A percentile compares a stretch with the other conserved stretches of the same genome.
Conservation (phyloP, 2,329 filamentous ascomycete species). For the Diaporthe sp. region DNA sequence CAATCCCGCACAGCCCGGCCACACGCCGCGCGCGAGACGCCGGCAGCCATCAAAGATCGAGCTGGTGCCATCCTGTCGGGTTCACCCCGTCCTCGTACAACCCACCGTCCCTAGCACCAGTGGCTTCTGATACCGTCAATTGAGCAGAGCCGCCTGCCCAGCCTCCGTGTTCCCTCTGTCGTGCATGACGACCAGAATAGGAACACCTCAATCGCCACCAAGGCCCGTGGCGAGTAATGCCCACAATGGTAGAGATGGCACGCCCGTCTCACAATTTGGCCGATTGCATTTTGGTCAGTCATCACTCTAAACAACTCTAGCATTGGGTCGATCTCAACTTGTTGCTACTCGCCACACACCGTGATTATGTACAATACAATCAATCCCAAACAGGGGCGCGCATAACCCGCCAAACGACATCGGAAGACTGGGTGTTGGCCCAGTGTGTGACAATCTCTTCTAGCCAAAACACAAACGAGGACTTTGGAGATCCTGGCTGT, state of each 20-base stretch:
- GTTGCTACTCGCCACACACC: no score
- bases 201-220: neutral
- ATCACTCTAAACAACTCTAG: no score
- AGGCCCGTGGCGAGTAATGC: neutral
- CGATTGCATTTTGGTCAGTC: no score
- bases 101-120: neutral
- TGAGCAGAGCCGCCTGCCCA: slow-evolving; percentile 6
- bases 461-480: no score
- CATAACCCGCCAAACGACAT: neutral
- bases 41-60: neutral
- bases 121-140: neutral
- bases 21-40: no score
- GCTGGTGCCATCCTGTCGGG: slow-evolving; percentile 7
- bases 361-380: no score
- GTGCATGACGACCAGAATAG: slow-evolving; percentile 16
- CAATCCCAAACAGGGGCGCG: neutral
- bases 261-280: no score
- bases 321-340: no score
- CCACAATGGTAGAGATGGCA: neutral
- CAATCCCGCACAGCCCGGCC: slow-evolving; percentile 18
- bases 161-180: neutral
- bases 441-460: neutral
- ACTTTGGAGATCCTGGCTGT: neutral
- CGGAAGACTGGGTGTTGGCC: neutral
- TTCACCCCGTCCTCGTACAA: neutral